phyloP scores from a whole-genome alignment of 2,329 filamentous ascomycete species.

The Aspergillus uvarum region DNA sequence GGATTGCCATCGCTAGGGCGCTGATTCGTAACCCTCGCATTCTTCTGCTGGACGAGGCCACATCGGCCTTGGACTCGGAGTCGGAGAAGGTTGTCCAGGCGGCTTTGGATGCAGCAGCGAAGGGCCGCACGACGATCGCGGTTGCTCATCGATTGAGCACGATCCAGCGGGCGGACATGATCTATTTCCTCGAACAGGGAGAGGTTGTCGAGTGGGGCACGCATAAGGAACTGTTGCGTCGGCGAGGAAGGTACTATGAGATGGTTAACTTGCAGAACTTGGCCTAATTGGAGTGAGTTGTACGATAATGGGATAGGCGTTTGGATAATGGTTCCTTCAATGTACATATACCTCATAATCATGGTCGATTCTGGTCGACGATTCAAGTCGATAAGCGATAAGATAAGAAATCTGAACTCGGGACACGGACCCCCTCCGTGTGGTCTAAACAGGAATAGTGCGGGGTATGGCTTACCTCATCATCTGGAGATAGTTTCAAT shows the following conservation, averaged over 20 bases:
- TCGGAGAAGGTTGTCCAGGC: constrained; percentile 57
- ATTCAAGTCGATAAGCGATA: background rate
- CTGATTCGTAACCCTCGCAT: constrained; percentile 36
- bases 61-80: constrained; percentile 48
- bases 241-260: constrained; percentile 69
- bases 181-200: constrained; percentile 88
- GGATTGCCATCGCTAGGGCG: constrained; percentile 38
- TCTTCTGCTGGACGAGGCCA: constrained; percentile 32
- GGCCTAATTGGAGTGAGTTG: constrained; percentile 35
- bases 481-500: background rate
- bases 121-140: constrained; percentile 82
- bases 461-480: constrained; percentile 3
- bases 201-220: constrained; percentile 77
- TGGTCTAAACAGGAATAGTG: background rate
- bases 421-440: background rate
- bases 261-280: constrained; percentile 75
- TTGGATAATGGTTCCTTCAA: background rate
- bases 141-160: constrained; percentile 86
- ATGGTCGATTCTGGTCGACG: background rate
- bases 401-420: background rate
- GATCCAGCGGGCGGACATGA: constrained; percentile 86
- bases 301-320: background rate
- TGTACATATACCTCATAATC: background rate
- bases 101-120: constrained; percentile 74
- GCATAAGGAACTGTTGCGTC: constrained; percentile 67